These are phyloP conservation scores for Ganoderma sp. DNA, from an alignment of 1,284 basidiomycete species.

Conservation along the genomic window DNA sequence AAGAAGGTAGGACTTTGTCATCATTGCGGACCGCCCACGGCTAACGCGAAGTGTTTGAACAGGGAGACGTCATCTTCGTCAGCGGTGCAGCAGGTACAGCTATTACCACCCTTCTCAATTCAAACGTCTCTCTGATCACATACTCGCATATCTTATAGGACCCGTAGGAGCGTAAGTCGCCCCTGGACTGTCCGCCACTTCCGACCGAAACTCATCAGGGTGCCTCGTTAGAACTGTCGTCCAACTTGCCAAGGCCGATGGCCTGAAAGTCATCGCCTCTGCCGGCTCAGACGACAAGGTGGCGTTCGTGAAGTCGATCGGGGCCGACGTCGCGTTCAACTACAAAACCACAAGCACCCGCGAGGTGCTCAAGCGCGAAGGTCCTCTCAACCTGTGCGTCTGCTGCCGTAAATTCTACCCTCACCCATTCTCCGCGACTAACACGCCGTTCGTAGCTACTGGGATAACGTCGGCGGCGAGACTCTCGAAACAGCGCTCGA, in stretches of 20 bases:
- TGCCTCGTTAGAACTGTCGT: conserved; percentile 46
- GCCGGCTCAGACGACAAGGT: conserved; percentile 77
- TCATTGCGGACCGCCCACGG: background rate
- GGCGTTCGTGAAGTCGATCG: conserved; percentile 63
- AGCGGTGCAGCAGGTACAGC: conserved; percentile 27
- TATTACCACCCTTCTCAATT: background rate
- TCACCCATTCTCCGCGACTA: background rate
- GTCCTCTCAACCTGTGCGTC: conserved; percentile 53
- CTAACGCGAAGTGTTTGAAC: background rate
- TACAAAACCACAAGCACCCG: conserved; percentile 62
- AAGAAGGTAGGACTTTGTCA: conserved; percentile 15
- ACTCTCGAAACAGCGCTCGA: conserved; percentile 62
- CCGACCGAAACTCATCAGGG: no score
- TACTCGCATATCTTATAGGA: background rate
- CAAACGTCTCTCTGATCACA: background rate
- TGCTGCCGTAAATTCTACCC: background rate
- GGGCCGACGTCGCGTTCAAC: conserved; percentile 43
- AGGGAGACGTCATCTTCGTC: conserved; percentile 38
- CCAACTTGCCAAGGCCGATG: conserved; percentile 69
- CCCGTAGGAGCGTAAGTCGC: conserved; percentile 31
- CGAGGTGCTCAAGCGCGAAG: background rate
- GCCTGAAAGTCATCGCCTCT: conserved; percentile 74
- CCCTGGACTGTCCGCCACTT: background rate
- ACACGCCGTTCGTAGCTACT: conserved; percentile 44
- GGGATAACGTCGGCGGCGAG: conserved; percentile 68